Evolutionary conservation across 164 flowering plant genomes (phyloP), one percentile per base, ranked within the genome.

Genomic region (Taxillus chinensis): DNA sequence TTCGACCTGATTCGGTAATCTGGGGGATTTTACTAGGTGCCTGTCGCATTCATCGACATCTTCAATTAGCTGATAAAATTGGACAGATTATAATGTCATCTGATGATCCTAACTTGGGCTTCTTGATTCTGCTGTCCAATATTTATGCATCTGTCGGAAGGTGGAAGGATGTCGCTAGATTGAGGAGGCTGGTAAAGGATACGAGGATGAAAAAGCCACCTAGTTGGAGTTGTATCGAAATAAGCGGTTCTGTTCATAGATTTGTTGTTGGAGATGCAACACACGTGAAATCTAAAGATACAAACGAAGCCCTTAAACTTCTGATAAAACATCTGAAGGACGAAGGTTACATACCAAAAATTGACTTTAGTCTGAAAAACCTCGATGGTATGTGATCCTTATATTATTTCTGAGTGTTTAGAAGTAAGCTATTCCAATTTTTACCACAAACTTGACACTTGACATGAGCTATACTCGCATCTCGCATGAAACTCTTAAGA

Each of bases 11-110:
- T 52, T 62, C 67, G 43, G 45, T 63, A 52, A 59, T 63, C 14
- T 68, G 71, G 71, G 67, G 71, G 15, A 58, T 59, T 50, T 63
- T 68, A 39, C 60, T 68, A 15, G 42, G 59, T 63, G 66, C 71
- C 41, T 68, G 71, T 39, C 17, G 63, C 10, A 38, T 68, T 45
- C 71, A 68, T 68, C 39, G 46, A 40, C 57, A 68, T 59, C 58
- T 68, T 50, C 45, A 68, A 57, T 9, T 62, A 27, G 61, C 70
- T 8, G 62, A 62, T 49, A 27, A 49, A 57, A 16, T 63, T 51
- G 63, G 71, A 14, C 16, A 63, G 7, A 8, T 49, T n/a, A 13
- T 63, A 38, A 53, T 4, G 3, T 7, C 59, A 16, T 59, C 54
- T 3, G 39, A 51, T 15, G 63, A 63, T 14, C 53, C 59, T 58